These are phyloP conservation scores for Pleurotus ostreatus DNA, from an alignment of 768 basidiomycete species.

Conservation along the genomic window DNA sequence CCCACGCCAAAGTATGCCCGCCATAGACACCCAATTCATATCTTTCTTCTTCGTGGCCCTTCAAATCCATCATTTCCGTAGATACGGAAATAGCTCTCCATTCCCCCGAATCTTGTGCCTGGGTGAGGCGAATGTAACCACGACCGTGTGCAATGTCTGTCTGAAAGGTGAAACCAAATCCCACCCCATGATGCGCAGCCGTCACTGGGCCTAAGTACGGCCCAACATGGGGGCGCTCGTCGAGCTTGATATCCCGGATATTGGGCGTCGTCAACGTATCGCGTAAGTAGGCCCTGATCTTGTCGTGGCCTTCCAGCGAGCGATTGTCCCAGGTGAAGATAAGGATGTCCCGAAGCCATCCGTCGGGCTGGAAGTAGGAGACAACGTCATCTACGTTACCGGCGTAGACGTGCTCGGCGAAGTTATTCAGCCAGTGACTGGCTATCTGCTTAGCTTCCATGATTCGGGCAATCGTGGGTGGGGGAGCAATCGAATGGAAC, in stretches of 20 bases:
- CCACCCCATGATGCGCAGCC: neutral
- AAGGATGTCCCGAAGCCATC: slow-evolving; percentile 47
- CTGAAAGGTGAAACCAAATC: neutral
- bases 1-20: slow-evolving; percentile 29
- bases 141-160: neutral
- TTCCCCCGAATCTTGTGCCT: neutral
- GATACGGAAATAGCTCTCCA: neutral
- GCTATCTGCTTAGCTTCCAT: slow-evolving; percentile 7
- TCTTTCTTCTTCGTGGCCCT: slow-evolving; percentile 3
- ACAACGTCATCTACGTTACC: slow-evolving; percentile 16
- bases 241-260: slow-evolving; percentile 18
- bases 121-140: neutral
- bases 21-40: slow-evolving; percentile 26
- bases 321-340: slow-evolving; percentile 49
- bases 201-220: slow-evolving; percentile 13
- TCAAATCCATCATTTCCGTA: neutral
- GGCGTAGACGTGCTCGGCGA: slow-evolving; percentile 11
- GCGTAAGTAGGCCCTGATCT: slow-evolving; percentile 29
- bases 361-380: slow-evolving; percentile 25
- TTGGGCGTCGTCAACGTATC: slow-evolving; percentile 25
- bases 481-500: no score
- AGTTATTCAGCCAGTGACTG: slow-evolving; percentile 18
- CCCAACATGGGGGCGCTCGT: slow-evolving; percentile 15
- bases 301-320: slow-evolving; percentile 31
- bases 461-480: no score